Conservation (phyloP, 176 grass and related monocot genomes). For the Oryza brachyantha region DNA sequence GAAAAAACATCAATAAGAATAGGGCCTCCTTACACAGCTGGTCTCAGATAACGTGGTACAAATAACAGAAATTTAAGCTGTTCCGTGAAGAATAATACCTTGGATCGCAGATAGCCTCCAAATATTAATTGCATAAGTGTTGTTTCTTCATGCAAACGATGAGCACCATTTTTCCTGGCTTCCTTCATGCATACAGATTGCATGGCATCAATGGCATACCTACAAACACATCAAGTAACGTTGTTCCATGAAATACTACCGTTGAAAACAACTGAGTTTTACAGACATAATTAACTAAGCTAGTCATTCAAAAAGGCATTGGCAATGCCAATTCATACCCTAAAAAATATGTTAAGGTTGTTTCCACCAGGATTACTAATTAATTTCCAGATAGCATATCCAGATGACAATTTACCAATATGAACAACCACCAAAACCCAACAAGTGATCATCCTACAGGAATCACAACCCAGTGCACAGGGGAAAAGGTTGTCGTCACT, state of each 20-base stretch:
- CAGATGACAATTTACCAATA: not conserved
- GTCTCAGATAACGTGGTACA: slow-evolving; percentile 1
- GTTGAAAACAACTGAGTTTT: slow-evolving; percentile 19
- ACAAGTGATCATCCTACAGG: too few relatives aligned
- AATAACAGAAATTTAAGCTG: slow-evolving; percentile 14
- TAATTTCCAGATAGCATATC: not conserved
- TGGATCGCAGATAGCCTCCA: slow-evolving; percentile 93
- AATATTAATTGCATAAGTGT: slow-evolving; percentile 90
- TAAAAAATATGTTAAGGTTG: slow-evolving; percentile 6
- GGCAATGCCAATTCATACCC: slow-evolving; percentile 10
- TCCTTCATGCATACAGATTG: slow-evolving; percentile 86
- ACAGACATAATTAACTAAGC: not conserved
- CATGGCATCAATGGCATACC: slow-evolving; percentile 92
- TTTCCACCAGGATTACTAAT: slow-evolving; percentile 2
- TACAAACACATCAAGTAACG: slow-evolving; percentile 41
- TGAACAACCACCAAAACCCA: not conserved
- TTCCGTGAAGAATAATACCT: slow-evolving; percentile 48
- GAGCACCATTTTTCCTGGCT: slow-evolving; percentile 40
- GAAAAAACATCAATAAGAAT: slow-evolving; percentile 5
- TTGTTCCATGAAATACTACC: slow-evolving; percentile 5
- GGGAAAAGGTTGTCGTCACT: not conserved
- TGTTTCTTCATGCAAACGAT: slow-evolving; percentile 67
- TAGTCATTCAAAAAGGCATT: not conserved
- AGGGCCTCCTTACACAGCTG: not conserved
- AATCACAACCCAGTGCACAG: not conserved